Evolutionary conservation across 2,329 filamentous ascomycete species (phyloP).

Genomic region (Alternaria infectoria): DNA sequence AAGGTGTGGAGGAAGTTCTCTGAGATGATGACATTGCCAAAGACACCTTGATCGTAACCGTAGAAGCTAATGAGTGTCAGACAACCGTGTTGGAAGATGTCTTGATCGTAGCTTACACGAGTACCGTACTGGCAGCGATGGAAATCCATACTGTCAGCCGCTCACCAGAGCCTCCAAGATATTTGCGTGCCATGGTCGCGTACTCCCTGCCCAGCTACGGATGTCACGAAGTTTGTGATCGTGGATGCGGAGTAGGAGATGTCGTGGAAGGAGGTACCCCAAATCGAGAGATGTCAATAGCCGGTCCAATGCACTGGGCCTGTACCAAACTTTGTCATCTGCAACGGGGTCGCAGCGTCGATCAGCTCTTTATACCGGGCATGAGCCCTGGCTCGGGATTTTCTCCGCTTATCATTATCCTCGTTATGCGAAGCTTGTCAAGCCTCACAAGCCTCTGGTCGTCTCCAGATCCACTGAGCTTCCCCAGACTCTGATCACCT

Average conservation of each 20-base stretch:
- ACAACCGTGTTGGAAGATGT: background rate
- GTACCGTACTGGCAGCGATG: slow-evolving; percentile 57
- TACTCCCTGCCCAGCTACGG: background rate
- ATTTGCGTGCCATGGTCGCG: slow-evolving; percentile 53
- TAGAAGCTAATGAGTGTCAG: slow-evolving; percentile 48
- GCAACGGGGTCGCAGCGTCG: background rate
- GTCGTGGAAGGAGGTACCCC: background rate
- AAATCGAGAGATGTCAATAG: background rate
- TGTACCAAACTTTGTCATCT: slow-evolving; percentile 5
- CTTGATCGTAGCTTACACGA: slow-evolving; percentile 37
- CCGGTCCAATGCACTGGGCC: background rate
- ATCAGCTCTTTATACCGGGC: slow-evolving; percentile 16
- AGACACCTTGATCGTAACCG: slow-evolving; percentile 48
- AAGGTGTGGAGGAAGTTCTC: slow-evolving; percentile 40
- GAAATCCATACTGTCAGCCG: slow-evolving; percentile 61
- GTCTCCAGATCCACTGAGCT: slow-evolving; percentile 1
- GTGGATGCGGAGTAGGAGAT: no score
- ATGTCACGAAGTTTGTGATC: background rate
- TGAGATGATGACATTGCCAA: slow-evolving; percentile 45
- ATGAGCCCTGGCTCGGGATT: slow-evolving; percentile 7
- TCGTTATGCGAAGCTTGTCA: background rate
- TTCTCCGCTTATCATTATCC: slow-evolving; percentile 18
- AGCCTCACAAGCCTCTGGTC: slow-evolving; percentile 2
- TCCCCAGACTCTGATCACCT: slow-evolving; percentile 5
- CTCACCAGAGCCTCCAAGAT: slow-evolving; percentile 59